Conservation (phyloP, 1,139 yeast genomes). For the Blastobotrys apis region DNA sequence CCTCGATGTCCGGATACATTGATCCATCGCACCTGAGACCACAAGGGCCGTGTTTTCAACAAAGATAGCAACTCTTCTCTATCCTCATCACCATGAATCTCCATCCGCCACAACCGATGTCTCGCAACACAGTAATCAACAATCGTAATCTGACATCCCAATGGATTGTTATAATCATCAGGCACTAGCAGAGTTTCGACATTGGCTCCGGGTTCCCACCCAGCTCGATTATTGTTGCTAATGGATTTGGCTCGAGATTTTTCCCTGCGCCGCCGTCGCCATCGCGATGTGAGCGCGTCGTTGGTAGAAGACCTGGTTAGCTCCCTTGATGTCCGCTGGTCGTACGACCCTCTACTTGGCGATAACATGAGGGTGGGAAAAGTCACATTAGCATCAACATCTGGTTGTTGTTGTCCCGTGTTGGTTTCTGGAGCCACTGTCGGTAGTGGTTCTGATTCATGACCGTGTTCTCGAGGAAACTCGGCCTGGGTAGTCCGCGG, state of each 20-base stretch:
- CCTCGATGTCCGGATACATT: conserved; percentile 53
- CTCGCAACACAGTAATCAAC: conserved; percentile 45
- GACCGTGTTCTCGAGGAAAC: no score
- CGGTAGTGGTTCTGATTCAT: no score
- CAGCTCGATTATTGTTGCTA: conserved; percentile 36
- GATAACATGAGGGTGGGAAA: no score
- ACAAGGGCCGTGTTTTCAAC: conserved; percentile 37
- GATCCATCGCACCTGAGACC: conserved; percentile 52
- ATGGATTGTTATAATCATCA: conserved; percentile 31
- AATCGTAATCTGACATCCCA: conserved; percentile 46
- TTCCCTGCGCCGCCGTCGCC: no score
- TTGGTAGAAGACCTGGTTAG: no score
- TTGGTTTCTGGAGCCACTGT: no score
- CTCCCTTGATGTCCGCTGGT: no score
- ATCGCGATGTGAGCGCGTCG: no score
- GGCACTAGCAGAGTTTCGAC: conserved; percentile 36
- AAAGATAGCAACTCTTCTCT: conserved; percentile 16
- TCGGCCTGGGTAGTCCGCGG: not conserved
- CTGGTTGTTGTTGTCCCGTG: no score
- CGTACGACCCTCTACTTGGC: no score
- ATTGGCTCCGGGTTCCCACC: conserved; percentile 56
- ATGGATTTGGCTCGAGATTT: no score
- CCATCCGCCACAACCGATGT: conserved; percentile 41
- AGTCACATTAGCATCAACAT: no score
- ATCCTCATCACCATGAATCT: conserved; percentile 21